These are phyloP conservation scores for Penicillium taxi DNA, from an alignment of 495 filamentous ascomycete species.

Conservation along the genomic window DNA sequence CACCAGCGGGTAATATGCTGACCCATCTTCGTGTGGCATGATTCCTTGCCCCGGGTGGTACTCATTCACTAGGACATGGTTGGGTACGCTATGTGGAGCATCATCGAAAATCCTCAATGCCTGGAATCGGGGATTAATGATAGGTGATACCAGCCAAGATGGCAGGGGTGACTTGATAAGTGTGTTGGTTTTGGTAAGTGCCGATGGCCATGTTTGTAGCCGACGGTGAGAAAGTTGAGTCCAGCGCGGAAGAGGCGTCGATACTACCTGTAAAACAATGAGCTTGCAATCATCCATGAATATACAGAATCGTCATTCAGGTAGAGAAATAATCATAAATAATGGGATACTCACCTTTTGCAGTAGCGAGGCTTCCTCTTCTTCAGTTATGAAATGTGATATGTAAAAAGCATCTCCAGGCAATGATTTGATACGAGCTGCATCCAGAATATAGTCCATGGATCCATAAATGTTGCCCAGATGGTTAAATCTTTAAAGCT, in stretches of 20 bases:
- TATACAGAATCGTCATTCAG: background rate
- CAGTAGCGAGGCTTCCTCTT: slow-evolving; percentile 65
- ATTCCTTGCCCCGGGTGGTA: slow-evolving; percentile 85
- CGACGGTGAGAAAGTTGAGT: slow-evolving; percentile 75
- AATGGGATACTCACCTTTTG: slow-evolving; percentile 55
- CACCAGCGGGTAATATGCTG: slow-evolving; percentile 78
- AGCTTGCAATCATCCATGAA: slow-evolving; percentile 2
- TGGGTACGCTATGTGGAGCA: slow-evolving; percentile 68
- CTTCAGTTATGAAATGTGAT: slow-evolving; percentile 69
- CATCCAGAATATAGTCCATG: slow-evolving; percentile 26
- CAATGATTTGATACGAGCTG: slow-evolving; percentile 48
- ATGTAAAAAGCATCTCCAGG: slow-evolving; percentile 77
- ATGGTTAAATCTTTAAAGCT: no score
- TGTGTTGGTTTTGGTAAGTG: slow-evolving; percentile 61
- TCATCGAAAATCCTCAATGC: slow-evolving; percentile 53
- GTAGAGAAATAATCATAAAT: background rate
- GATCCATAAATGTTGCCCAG: no score
- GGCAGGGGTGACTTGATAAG: slow-evolving; percentile 72
- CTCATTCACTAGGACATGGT: slow-evolving; percentile 92
- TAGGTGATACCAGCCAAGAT: slow-evolving; percentile 62
- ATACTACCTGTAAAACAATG: slow-evolving; percentile 26
- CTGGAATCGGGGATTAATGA: slow-evolving; percentile 56
- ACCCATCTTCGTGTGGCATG: slow-evolving; percentile 92
- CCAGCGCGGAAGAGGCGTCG: slow-evolving; percentile 72
- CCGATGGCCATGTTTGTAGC: slow-evolving; percentile 82